Base-by-base conservation (phyloP, 2,329 filamentous ascomycete genomes). In the Piedraia hortae region DNA sequence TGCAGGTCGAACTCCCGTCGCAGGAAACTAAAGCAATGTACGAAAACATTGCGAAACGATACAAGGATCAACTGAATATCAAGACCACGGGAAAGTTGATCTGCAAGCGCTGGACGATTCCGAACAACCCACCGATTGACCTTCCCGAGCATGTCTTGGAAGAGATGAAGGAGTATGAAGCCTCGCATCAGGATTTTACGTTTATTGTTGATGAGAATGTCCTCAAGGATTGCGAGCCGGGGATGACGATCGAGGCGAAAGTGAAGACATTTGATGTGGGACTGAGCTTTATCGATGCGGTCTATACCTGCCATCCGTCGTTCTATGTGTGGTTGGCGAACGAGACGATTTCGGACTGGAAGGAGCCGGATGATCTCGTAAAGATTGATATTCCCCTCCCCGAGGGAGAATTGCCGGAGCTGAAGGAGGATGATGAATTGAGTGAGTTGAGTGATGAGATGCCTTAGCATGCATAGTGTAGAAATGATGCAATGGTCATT, bases 171-270 rank as follows among this genome's bases (percentile, higher is more conserved):
- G 21, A 12, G 10, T 12, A 12, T 17, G 21, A 19, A 2, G 12
- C 25, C 6, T 27, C 27, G 5, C 33, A 43, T 9, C 19, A 30
- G n/a, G 50, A 58, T 19, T 45, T 50, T 28, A 39, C 41, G 7
- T 67, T 88, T 31, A 62, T 71, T 35, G 37, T 90, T 3, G 78
- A 90, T 28, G 56, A 62, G 12, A 42, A 54, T 4, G 40, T 62
- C 2, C 44, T 71, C 10, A 28, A 49, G 13, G 48, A 59, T 24
- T 60, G 71, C 36, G 57, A 59, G 26, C 42, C 55, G 0, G 73
- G 75, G 1, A 43, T 54, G 44, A 54, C 50, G 37, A 36, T 55
- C 21, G 35, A 46, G 16, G 48, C 38, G 4, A 32, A 25, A 7
- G 32, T 45, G 24, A 34, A 32, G 13, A 25, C 35, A 26, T 28